Evolutionary conservation across 192 early-diverging fungal genomes (phyloP).

Genomic region (Spizellomyces sp.): DNA sequence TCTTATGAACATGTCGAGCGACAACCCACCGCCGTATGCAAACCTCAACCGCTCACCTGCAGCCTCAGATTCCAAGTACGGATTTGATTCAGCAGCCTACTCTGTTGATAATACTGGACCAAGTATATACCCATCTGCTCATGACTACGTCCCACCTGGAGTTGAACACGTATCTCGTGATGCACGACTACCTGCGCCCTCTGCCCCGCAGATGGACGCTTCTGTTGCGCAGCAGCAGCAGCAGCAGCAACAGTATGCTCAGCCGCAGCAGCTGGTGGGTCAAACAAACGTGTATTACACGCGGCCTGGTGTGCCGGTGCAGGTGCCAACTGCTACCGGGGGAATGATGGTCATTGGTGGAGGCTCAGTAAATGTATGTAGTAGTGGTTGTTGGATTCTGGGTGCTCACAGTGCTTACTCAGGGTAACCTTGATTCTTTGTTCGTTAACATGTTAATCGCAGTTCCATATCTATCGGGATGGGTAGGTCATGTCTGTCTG

Average conservation of each 20-base stretch:
- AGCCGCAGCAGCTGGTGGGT: neutral
- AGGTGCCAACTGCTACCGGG: neutral
- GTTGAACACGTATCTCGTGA: neutral
- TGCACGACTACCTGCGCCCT: too few relatives aligned
- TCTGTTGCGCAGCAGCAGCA: neutral
- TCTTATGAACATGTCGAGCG: too few relatives aligned
- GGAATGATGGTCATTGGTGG: neutral
- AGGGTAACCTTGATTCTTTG: neutral
- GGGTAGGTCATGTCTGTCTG: neutral
- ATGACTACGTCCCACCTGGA: neutral
- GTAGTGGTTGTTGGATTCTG: neutral
- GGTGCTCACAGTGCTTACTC: too few relatives aligned
- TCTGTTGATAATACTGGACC: neutral
- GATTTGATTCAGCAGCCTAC: neutral
- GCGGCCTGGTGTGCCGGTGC: neutral
- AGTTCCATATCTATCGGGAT: conserved; percentile 19
- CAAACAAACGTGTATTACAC: neutral
- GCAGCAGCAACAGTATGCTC: neutral
- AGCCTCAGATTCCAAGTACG: neutral
- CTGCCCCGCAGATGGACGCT: neutral
- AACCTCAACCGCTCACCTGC: neutral
- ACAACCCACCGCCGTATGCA: neutral
- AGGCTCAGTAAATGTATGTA: neutral
- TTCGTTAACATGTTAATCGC: neutral
- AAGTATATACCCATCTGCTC: neutral